A percentile compares a stretch with the other conserved stretches of the same genome.
phyloP scores from a whole-genome alignment of 768 basidiomycete genomes.

The Mycena latifolia region DNA sequence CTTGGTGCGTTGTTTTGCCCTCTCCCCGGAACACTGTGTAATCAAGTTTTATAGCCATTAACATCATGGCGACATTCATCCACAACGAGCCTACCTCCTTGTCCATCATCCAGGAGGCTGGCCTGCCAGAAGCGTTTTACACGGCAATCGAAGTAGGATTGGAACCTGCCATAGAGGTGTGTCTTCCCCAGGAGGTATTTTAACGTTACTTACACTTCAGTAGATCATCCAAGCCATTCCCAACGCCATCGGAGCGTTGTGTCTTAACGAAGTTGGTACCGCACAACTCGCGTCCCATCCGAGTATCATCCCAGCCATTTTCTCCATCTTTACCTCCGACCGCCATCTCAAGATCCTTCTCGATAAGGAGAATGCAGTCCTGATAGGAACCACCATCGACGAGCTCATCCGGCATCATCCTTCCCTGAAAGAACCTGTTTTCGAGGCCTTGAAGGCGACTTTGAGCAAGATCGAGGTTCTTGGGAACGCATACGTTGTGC shows the following conservation, averaged over 20 bases:
- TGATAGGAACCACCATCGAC: slow-evolving; percentile 92
- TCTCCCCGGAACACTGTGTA: slow-evolving; percentile 13
- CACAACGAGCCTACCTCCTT: slow-evolving; percentile 99
- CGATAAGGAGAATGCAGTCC: slow-evolving; percentile 93
- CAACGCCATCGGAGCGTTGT: slow-evolving; percentile 95
- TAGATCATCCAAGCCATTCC: slow-evolving; percentile 94
- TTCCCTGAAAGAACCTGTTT: slow-evolving; percentile 81
- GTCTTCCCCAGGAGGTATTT: slow-evolving; percentile 21
- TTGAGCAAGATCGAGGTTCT: slow-evolving; percentile 81
- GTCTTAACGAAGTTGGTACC: slow-evolving; percentile 92
- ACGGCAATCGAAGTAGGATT: slow-evolving; percentile 85
- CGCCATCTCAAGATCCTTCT: slow-evolving; percentile 85
- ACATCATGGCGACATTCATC: slow-evolving; percentile 95
- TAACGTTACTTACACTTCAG: slow-evolving; percentile 12
- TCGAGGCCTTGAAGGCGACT: slow-evolving; percentile 79
- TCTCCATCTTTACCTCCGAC: slow-evolving; percentile 89
- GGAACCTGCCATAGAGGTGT: slow-evolving; percentile 90
- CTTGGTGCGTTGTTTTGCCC: slow-evolving; percentile 66
- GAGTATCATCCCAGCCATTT: slow-evolving; percentile 86
- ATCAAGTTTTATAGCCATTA: slow-evolving; percentile 71
- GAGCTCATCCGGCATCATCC: slow-evolving; percentile 98
- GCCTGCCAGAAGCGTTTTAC: slow-evolving; percentile 92
- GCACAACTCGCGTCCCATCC: slow-evolving; percentile 83
- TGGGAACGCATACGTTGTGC: slow-evolving; percentile 69
- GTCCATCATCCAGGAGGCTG: slow-evolving; percentile 91